Conservation (phyloP, 2,329 filamentous ascomycete genomes). For the Hymenoscyphus infarciens region DNA sequence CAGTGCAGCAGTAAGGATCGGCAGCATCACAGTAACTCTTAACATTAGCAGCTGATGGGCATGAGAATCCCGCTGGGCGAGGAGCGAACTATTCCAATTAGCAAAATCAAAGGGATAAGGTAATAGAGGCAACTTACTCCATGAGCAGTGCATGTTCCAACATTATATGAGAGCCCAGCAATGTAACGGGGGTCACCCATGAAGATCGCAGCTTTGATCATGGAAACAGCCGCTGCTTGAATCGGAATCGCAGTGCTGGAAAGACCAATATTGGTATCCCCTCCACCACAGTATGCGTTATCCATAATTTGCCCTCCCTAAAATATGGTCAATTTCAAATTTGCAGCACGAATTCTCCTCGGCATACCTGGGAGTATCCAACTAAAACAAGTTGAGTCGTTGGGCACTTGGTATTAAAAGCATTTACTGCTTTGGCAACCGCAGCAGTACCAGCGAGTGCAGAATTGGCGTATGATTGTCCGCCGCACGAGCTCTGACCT, state of each 20-base stretch:
- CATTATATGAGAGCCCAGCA: constrained; percentile 54
- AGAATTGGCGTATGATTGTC: constrained; percentile 57
- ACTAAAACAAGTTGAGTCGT: constrained; percentile 56
- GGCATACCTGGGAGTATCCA: constrained; percentile 57
- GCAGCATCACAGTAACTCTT: constrained; percentile 57
- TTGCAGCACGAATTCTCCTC: background rate
- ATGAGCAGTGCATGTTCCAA: constrained; percentile 55
- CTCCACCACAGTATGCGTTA: constrained; percentile 57
- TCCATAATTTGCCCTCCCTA: constrained; percentile 62
- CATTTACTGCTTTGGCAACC: constrained; percentile 56
- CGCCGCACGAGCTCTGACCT: constrained; percentile 54
- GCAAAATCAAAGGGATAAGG: background rate
- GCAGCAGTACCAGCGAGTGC: constrained; percentile 54
- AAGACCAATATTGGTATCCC: constrained; percentile 45
- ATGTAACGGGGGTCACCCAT: constrained; percentile 61
- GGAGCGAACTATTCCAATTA: constrained; percentile 47
- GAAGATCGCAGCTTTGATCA: constrained; percentile 62
- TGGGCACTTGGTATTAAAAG: constrained; percentile 54
- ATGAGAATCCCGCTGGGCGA: constrained; percentile 51
- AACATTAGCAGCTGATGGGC: constrained; percentile 51
- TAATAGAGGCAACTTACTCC: constrained; percentile 48
- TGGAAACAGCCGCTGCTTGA: constrained; percentile 45
- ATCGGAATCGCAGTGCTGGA: constrained; percentile 43
- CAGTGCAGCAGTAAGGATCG: constrained; percentile 61
- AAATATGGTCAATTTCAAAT: background rate